Evolutionary conservation across 2,329 filamentous ascomycete genomes (phyloP).

Genomic region (Cladosporium sp.): DNA sequence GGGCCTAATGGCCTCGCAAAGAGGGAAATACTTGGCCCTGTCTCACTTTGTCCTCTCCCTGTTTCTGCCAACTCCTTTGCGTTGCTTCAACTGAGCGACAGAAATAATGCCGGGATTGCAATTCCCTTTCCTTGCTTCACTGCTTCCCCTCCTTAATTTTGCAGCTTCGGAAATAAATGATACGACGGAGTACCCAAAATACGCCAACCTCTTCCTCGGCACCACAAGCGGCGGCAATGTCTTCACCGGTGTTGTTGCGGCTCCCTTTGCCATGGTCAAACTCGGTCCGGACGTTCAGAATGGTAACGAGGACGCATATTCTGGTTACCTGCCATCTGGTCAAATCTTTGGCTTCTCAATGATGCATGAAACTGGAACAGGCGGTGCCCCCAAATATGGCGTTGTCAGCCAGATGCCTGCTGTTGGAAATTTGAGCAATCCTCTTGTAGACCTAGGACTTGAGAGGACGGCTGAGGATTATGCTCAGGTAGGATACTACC

Average conservation of each 20-base stretch:
- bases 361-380: constrained; percentile 63
- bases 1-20: too few species aligned
- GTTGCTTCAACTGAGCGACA: too few species aligned
- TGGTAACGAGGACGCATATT: constrained; percentile 33
- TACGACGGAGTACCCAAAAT: not conserved
- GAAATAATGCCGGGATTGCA: not conserved
- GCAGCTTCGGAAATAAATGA: not conserved
- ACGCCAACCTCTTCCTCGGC: constrained; percentile 28
- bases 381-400: constrained; percentile 64
- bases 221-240: constrained; percentile 39
- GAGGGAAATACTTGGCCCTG: not conserved
- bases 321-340: constrained; percentile 32
- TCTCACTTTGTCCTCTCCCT: not conserved
- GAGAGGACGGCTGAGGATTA: constrained; percentile 27
- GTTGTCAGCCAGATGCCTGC: constrained; percentile 23
- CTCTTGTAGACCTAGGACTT: constrained; percentile 22
- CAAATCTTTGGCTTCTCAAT: constrained; percentile 34
- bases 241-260: constrained; percentile 35
- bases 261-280: constrained; percentile 39
- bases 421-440: constrained; percentile 17
- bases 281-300: constrained; percentile 34
- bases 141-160: not conserved
- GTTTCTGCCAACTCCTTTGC: too few species aligned
- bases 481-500: constrained; percentile 59
- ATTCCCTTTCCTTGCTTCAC: not conserved